phyloP scores from a whole-genome alignment of 2,329 filamentous ascomycete species.

The Ceratocystis destructans region DNA sequence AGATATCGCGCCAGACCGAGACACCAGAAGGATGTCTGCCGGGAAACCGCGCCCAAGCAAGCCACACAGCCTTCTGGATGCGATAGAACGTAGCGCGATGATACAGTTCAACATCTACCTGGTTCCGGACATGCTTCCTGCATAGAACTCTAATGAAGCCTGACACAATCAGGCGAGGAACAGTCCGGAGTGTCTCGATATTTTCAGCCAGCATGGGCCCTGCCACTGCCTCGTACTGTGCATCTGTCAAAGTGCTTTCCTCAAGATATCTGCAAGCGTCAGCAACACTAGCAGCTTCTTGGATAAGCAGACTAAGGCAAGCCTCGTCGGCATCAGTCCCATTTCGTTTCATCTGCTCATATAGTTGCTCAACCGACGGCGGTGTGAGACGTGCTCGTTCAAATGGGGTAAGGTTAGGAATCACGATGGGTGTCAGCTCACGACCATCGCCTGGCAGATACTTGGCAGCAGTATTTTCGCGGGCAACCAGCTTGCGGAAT shows the following conservation, averaged over 20 bases:
- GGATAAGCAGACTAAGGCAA: slow-evolving; percentile 43
- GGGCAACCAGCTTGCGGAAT: slow-evolving; percentile 42
- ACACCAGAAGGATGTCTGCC: slow-evolving; percentile 7
- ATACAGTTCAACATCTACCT: slow-evolving; percentile 9
- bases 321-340: slow-evolving; percentile 36
- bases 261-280: slow-evolving; percentile 11
- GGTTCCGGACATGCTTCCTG: slow-evolving; percentile 14
- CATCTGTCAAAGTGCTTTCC: slow-evolving; percentile 7
- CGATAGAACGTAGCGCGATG: slow-evolving; percentile 16
- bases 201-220: slow-evolving; percentile 19
- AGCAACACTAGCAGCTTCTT: slow-evolving; percentile 31
- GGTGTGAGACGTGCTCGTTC: slow-evolving; percentile 49
- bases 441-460: slow-evolving; percentile 22
- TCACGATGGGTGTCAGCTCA: slow-evolving; percentile 19
- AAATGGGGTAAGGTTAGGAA: slow-evolving; percentile 45
- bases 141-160: slow-evolving; percentile 19
- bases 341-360: slow-evolving; percentile 40
- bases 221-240: slow-evolving; percentile 7
- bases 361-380: slow-evolving; percentile 45
- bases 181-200: slow-evolving; percentile 3
- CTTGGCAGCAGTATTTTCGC: slow-evolving; percentile 21
- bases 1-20: slow-evolving; percentile 8
- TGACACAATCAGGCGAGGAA: slow-evolving; percentile 18
- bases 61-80: slow-evolving; percentile 18
- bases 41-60: slow-evolving; percentile 12